A percentile compares a stretch with the other conserved stretches of the same genome.
These are phyloP conservation scores for Nemania bipapillata DNA, from an alignment of 2,329 filamentous ascomycete genomes.

Conservation along the genomic window DNA sequence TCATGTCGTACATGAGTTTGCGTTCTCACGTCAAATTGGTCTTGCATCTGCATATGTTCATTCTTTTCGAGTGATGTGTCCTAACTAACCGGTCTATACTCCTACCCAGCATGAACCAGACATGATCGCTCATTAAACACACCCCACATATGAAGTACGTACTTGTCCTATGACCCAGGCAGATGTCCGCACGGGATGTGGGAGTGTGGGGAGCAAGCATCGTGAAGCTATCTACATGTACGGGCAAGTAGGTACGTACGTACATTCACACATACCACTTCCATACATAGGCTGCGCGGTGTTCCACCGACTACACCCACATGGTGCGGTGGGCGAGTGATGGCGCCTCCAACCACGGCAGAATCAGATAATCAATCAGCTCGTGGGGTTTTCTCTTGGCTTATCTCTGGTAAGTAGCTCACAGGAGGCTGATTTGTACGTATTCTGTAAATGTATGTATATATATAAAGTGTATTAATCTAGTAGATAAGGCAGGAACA, in stretches of 20 bases:
- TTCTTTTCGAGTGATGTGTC: not conserved
- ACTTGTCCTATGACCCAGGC: no score
- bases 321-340: not conserved
- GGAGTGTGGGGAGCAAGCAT: not conserved
- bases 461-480: slow-evolving; percentile 22
- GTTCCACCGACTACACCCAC: not conserved
- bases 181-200: not conserved
- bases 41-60: not conserved
- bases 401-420: slow-evolving; percentile 22
- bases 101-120: no score
- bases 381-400: slow-evolving; percentile 8
- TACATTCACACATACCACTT: no score
- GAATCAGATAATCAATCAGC: not conserved
- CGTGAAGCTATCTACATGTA: not conserved
- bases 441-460: not conserved
- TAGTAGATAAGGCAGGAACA: slow-evolving; percentile 18
- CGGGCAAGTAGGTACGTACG: no score
- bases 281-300: not conserved
- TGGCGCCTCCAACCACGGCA: slow-evolving; percentile 11
- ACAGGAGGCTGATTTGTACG: slow-evolving; percentile 14
- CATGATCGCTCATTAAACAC: not conserved
- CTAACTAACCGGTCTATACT: not conserved
- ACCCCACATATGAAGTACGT: not conserved
- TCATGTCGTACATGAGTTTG: not conserved
- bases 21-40: slow-evolving; percentile 5